Conservation (phyloP, 441 rosid species). For the Gossypium armourianum region DNA sequence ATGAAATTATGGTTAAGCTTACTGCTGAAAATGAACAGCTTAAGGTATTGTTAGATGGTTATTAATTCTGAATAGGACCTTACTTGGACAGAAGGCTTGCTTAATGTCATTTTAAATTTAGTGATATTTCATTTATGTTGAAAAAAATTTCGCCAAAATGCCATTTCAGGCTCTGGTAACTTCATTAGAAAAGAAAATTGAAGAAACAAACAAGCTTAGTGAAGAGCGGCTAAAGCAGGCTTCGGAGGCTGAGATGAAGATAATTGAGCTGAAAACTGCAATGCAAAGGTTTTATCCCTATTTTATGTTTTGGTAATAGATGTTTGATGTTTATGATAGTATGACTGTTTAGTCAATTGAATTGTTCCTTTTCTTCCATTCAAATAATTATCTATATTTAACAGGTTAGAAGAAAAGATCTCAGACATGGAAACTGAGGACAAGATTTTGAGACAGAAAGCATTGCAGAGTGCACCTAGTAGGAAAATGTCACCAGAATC, state of each 20-base stretch:
- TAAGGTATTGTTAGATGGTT: conserved; percentile 36
- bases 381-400: conserved; percentile 18
- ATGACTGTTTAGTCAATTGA: conserved; percentile 8
- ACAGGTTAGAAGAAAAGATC: conserved; percentile 76
- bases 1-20: conserved; percentile 45
- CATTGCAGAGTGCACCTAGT: conserved; percentile 36
- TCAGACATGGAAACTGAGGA: conserved; percentile 70
- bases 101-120: background rate
- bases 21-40: conserved; percentile 70
- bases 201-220: conserved; percentile 63
- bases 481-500: conserved; percentile 40
- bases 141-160: conserved; percentile 12
- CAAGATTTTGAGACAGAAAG: conserved; percentile 54
- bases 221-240: conserved; percentile 74
- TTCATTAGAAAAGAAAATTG: conserved; percentile 59
- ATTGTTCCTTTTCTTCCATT: conserved; percentile 10
- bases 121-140: background rate
- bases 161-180: conserved; percentile 49
- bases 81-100: background rate
- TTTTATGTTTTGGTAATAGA: background rate
- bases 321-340: conserved; percentile 7
- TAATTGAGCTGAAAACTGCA: conserved; percentile 67
- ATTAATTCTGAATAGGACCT: conserved; percentile 13
- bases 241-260: conserved; percentile 61
- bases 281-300: conserved; percentile 57